These are phyloP conservation scores for Aaosphaeria pasadenensis DNA, from an alignment of 2,329 filamentous ascomycete species.

Conservation along the genomic window DNA sequence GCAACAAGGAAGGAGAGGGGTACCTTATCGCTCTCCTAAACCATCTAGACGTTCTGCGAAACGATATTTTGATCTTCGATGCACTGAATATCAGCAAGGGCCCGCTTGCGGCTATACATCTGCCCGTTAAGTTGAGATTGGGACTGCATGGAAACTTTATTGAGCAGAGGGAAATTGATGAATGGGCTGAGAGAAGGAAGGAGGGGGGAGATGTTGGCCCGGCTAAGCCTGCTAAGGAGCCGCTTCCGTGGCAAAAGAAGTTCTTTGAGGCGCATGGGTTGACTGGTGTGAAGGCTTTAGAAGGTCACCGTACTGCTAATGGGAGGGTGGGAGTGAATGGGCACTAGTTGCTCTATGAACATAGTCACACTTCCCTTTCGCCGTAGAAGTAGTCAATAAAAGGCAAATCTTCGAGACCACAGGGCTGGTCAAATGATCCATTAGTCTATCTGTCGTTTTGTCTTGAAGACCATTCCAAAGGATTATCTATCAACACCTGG, in stretches of 20 bases:
- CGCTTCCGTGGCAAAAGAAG: constrained; percentile 29
- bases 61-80: constrained; percentile 43
- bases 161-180: constrained; percentile 26
- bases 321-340: constrained; percentile 6
- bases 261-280: constrained; percentile 14
- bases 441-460: too few species aligned
- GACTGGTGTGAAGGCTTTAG: constrained; percentile 1
- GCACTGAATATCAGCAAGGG: constrained; percentile 36
- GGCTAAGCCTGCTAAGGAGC: constrained; percentile 14
- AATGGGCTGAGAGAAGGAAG: constrained; percentile 26
- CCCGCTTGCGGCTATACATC: constrained; percentile 40
- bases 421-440: too few species aligned
- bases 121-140: constrained; percentile 36
- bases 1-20: constrained; percentile 49
- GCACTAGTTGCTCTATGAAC: background rate
- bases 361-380: too few species aligned
- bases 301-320: constrained; percentile 2
- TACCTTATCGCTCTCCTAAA: constrained; percentile 47
- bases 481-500: too few species aligned
- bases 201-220: constrained; percentile 24
- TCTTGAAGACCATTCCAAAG: too few species aligned
- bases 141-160: constrained; percentile 34
- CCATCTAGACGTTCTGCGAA: constrained; percentile 40
- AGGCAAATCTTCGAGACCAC: too few species aligned
- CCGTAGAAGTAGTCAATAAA: too few species aligned